phyloP scores from a whole-genome alignment of 169 alveolate species.

The Plasmodium vivax region DNA sequence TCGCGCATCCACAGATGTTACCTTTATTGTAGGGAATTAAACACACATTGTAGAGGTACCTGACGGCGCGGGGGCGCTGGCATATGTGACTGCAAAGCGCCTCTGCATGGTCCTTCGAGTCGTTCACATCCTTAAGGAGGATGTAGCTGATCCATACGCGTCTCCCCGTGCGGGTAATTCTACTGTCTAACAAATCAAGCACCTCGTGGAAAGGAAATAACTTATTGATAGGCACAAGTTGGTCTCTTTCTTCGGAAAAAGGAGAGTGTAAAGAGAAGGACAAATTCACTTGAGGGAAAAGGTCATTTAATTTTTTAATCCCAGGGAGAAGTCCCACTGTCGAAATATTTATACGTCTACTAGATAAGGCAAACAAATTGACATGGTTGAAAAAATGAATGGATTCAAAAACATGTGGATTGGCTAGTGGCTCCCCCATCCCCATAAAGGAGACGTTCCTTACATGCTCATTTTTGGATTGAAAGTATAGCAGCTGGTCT shows the following conservation, averaged over 20 bases:
- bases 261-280: constrained; percentile 90
- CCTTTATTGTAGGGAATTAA: constrained; percentile 83
- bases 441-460: constrained; percentile 91
- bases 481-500: constrained; percentile 88
- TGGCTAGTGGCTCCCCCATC: constrained; percentile 92
- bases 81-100: constrained; percentile 78
- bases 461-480: constrained; percentile 81
- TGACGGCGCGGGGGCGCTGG: constrained; percentile 78
- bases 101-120: constrained; percentile 83
- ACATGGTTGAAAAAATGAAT: constrained; percentile 81
- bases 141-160: constrained; percentile 90
- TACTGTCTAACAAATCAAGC: constrained; percentile 84
- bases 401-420: constrained; percentile 90
- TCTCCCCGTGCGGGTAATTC: constrained; percentile 86
- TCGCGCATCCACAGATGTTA: background rate
- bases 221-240: constrained; percentile 85
- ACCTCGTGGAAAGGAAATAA: constrained; percentile 89
- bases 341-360: constrained; percentile 85
- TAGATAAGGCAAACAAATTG: constrained; percentile 81
- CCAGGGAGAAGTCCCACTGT: constrained; percentile 92
- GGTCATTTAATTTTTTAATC: constrained; percentile 83
- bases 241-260: constrained; percentile 79
- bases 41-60: constrained; percentile 82
- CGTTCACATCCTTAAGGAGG: constrained; percentile 85
- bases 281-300: constrained; percentile 88